phyloP scores from a whole-genome alignment of 495 filamentous ascomycete species.

The Clavariopsis aquatica region DNA sequence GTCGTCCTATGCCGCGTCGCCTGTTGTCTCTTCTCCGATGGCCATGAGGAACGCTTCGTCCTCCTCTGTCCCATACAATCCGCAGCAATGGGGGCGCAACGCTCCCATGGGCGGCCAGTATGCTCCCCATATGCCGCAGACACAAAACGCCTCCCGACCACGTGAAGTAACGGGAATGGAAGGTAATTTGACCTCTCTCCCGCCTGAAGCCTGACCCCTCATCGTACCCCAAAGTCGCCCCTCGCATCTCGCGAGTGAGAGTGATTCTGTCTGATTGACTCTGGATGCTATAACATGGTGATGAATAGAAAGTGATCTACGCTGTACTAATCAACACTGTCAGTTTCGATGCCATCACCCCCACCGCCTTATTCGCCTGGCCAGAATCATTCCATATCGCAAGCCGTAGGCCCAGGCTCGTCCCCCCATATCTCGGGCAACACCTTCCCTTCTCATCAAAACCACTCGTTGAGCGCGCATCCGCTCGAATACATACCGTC shows the following conservation, averaged over 20 bases:
- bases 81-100: constrained; percentile 46
- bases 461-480: constrained; percentile 13
- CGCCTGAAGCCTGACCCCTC: neutral
- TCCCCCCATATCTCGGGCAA: constrained; percentile 32
- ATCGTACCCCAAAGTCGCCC: neutral
- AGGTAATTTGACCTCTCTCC: constrained; percentile 38
- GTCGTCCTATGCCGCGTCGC: constrained; percentile 32
- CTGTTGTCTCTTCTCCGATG: constrained; percentile 36
- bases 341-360: constrained; percentile 47
- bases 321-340: constrained; percentile 2
- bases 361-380: constrained; percentile 47
- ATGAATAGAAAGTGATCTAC: neutral
- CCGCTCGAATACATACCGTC: constrained; percentile 29
- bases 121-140: constrained; percentile 35
- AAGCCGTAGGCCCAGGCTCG: constrained; percentile 23
- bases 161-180: constrained; percentile 46
- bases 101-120: constrained; percentile 38
- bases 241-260: constrained; percentile 4
- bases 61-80: constrained; percentile 44
- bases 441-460: constrained; percentile 21
- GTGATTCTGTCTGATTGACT: neutral
- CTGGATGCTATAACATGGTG: neutral
- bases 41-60: constrained; percentile 38
- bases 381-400: constrained; percentile 32
- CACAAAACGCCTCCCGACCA: constrained; percentile 16